Percentiles rank a stretch among this genome's conserved stretches.
phyloP scores from a whole-genome alignment of 2,329 filamentous ascomycete species.

The Helotiales sp. region DNA sequence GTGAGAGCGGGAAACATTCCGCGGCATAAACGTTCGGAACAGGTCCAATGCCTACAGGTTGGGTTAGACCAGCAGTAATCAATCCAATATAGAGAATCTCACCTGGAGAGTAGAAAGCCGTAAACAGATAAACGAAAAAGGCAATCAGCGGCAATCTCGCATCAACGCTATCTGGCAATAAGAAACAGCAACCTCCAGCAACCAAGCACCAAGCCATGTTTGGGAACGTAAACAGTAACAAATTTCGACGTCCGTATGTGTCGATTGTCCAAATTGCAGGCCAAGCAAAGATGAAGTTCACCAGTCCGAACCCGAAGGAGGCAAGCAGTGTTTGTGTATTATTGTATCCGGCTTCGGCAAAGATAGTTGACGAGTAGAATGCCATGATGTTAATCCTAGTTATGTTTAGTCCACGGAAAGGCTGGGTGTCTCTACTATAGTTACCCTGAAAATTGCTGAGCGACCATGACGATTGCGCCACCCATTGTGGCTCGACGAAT shows the following conservation, averaged over 20 bases:
- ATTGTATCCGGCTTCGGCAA: constrained; percentile 60
- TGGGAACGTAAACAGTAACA: constrained; percentile 65
- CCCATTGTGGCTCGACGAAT: constrained; percentile 75
- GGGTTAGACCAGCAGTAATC: neutral
- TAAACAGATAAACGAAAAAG: constrained; percentile 68
- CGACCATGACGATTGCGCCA: constrained; percentile 69
- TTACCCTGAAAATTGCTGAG: constrained; percentile 47
- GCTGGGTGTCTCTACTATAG: too few species aligned
- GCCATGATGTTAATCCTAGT: constrained; percentile 73
- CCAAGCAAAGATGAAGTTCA: constrained; percentile 69
- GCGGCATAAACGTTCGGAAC: constrained; percentile 67
- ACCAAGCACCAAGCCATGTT: constrained; percentile 70
- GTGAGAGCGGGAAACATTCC: constrained; percentile 67
- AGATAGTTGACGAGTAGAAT: constrained; percentile 73
- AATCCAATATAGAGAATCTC: constrained; percentile 44
- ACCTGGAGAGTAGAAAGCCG: constrained; percentile 64
- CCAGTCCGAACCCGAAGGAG: constrained; percentile 67
- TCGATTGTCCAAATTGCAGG: constrained; percentile 64
- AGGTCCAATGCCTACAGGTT: constrained; percentile 46
- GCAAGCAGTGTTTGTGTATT: constrained; percentile 62
- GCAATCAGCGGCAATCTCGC: constrained; percentile 60
- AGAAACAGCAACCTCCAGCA: constrained; percentile 62
- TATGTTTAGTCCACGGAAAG: too few species aligned
- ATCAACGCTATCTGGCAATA: constrained; percentile 47
- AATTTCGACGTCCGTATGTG: constrained; percentile 66